phyloP scores from a whole-genome alignment of 2,329 filamentous ascomycete species.

The Fusarium buharicum region DNA sequence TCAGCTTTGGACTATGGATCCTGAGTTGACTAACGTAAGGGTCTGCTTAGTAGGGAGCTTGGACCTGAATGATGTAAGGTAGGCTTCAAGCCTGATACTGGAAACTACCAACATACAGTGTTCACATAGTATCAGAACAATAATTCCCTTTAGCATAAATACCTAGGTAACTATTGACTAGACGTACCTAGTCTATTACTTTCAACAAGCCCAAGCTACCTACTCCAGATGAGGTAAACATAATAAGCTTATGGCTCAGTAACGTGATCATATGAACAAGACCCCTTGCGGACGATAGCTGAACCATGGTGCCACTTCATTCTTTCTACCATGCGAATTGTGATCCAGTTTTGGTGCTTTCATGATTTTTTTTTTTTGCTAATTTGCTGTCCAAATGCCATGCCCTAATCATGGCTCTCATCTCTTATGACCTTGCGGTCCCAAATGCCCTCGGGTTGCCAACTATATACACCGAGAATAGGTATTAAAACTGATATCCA shows the following conservation, averaged over 20 bases:
- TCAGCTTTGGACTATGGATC: neutral
- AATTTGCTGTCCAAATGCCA: constrained; percentile 41
- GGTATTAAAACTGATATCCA: constrained; percentile 47
- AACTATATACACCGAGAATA: constrained; percentile 47
- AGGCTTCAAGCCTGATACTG: neutral
- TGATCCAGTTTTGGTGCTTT: neutral
- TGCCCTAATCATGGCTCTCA: constrained; percentile 30
- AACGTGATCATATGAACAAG: constrained; percentile 15
- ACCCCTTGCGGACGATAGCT: constrained; percentile 12
- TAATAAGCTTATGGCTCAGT: neutral
- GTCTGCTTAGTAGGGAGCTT: constrained; percentile 7
- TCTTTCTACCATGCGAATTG: neutral
- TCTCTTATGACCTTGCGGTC: constrained; percentile 35
- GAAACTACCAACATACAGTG: too few species aligned
- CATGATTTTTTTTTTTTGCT: constrained; percentile 20
- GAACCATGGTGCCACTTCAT: neutral
- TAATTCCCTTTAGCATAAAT: neutral
- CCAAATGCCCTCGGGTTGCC: constrained; percentile 33
- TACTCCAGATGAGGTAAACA: neutral
- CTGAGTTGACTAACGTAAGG: constrained; percentile 12
- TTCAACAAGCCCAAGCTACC: too few species aligned
- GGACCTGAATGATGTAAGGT: constrained; percentile 19
- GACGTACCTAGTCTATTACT: neutral
- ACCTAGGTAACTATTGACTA: too few species aligned
- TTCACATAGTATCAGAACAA: neutral